Evolutionary conservation across 306 rosid species (phyloP).

Genomic region (Fagus sylvatica): DNA sequence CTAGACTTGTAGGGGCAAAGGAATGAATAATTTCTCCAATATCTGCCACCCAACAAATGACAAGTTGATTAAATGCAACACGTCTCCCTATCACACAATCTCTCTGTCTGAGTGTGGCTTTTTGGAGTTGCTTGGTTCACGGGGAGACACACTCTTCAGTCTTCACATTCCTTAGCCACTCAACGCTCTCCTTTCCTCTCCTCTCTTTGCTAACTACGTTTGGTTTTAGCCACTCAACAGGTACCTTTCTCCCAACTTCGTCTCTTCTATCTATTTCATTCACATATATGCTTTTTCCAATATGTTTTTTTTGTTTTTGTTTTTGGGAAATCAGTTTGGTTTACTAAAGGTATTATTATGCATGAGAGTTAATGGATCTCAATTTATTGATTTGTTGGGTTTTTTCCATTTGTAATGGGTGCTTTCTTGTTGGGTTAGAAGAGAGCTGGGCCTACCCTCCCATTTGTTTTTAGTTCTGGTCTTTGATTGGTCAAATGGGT

Average conservation of each 20-base stretch:
- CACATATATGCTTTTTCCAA: neutral
- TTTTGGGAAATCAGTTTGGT: neutral
- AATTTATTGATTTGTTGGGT: neutral
- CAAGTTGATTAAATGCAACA: neutral
- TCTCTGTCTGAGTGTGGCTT: neutral
- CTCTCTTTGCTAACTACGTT: slow-evolving; percentile 10
- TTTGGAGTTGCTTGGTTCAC: neutral
- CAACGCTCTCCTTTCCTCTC: neutral
- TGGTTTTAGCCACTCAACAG: neutral
- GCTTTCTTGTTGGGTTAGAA: neutral
- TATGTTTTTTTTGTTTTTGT: neutral
- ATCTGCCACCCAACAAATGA: neutral
- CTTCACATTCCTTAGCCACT: slow-evolving; percentile 17
- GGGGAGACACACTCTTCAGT: slow-evolving; percentile 2
- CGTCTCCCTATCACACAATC: neutral
- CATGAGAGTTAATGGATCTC: neutral
- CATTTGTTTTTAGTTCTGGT: neutral
- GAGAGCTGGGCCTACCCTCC: neutral
- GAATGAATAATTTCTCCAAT: neutral
- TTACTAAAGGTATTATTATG: neutral
- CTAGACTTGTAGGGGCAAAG: too few species aligned
- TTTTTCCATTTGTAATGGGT: neutral
- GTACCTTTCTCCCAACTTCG: neutral
- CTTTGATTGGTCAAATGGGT: neutral
- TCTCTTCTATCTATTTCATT: neutral